Percentiles rank a stretch among this genome's conserved stretches.
These are phyloP conservation scores for Saposhnikovia divaricata DNA, from an alignment of 129 eudicot genomes.

Conservation along the genomic window DNA sequence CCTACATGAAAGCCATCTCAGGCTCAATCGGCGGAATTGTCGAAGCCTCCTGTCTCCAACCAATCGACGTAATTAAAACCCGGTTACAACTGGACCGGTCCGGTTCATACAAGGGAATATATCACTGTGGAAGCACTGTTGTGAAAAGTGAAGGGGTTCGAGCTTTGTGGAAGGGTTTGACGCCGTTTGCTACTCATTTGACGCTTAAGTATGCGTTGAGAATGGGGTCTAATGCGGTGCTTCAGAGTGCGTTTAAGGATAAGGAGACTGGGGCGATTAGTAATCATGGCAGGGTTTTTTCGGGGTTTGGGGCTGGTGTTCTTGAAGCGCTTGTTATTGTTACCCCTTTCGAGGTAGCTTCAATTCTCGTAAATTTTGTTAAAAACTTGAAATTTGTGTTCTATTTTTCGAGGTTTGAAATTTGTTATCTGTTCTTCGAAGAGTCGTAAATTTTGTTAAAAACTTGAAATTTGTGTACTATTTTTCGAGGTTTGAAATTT, in stretches of 20 bases:
- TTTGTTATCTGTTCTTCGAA: no score
- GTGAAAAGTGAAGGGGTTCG: constrained; percentile 55
- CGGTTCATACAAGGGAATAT: constrained; percentile 69
- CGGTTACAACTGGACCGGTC: constrained; percentile 76
- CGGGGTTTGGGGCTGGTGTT: constrained; percentile 96
- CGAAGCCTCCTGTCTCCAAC: constrained; percentile 78
- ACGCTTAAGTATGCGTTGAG: constrained; percentile 79
- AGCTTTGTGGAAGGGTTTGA: constrained; percentile 87
- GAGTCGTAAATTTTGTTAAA: no score
- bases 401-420: no score
- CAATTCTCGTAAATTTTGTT: no score
- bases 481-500: no score
- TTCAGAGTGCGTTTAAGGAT: constrained; percentile 70
- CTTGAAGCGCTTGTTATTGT: constrained; percentile 87
- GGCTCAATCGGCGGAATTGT: constrained; percentile 83
- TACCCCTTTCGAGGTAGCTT: constrained; percentile 75
- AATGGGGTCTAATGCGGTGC: constrained; percentile 83
- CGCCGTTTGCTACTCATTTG: constrained; percentile 83
- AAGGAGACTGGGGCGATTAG: constrained; percentile 49
- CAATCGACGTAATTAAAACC: constrained; percentile 89
- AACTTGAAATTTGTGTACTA: no score
- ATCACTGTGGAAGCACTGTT: constrained; percentile 70
- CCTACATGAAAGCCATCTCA: constrained; percentile 69
- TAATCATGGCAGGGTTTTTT: constrained; percentile 45
- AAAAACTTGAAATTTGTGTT: no score